Evolutionary conservation across 2,329 filamentous ascomycete species (phyloP), one percentile per base, ranked within the genome.

Genomic region (Apiospora phragmitis): DNA sequence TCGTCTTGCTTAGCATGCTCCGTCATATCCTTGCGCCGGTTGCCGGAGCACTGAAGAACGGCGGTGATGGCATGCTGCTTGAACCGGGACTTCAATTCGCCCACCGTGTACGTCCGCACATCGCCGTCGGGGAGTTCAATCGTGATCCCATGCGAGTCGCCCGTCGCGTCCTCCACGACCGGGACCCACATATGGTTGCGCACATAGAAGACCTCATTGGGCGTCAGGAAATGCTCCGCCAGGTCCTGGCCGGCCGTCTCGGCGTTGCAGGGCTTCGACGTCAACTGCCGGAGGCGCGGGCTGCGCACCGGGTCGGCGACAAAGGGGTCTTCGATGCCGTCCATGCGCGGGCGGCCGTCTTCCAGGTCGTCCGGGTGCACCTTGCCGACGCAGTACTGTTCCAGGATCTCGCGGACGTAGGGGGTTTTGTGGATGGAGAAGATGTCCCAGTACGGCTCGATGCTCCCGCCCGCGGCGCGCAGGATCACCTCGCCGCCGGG

Each of bases 391-490:
- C 87, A 81, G 76, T 90, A 93, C 74, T 89, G 85, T n/a, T 88
- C 84, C 0, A 93, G 82, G 51, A 92, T 90, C 68, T 91, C 88
- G 71, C 86, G 85, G 7, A 92, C 89, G 71, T 92, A 88, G 55
- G 88, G 83, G 24, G 86, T 85, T 77, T 92, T 90, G 81, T 93
- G 91, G 71, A 92, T 92, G 65, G 86, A 84, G 77, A 93, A 93
- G 69, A 93, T 91, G 71, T 91, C 84, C 91, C 91, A 93, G 80
- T 92, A 92, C 0, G 88, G 86, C 68, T 93, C 90, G 67, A 93
- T 87, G 69, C 86, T 87, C 47, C 88, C 87, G 4, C 91, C 91
- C 1, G 89, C 90, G 1, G 91, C 91, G 41, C 88, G 86, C 11
- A 92, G 82, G 71, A 93, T 93, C 18, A 93, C 89, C 68, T 91